Evolutionary conservation across 2,329 filamentous ascomycete genomes (phyloP), one percentile per base, ranked within the genome.

Genomic region (Chrysoporthe puriensis): DNA sequence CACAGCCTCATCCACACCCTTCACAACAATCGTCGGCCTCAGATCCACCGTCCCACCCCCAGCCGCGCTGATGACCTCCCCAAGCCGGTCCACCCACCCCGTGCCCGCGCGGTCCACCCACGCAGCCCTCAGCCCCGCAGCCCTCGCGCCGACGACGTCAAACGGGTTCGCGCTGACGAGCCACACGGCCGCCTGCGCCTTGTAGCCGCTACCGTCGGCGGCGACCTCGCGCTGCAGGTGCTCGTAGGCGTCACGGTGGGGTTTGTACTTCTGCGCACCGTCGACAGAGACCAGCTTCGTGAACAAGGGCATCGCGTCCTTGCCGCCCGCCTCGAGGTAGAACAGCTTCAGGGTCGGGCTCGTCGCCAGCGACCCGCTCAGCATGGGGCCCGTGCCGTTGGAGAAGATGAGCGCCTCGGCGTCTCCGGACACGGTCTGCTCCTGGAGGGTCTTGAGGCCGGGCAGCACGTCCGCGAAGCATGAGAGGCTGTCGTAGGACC

Each of bases 91-190:
- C 69, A 83, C 80, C 91, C 91, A 93, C 2, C 90, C 90, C 9
- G 77, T 81, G 0, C 85, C 85, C 16, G 75, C 77, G 36, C 91
- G 80, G 78, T 93, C 89, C 6, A 94, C 85, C 88, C 89, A 93
- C 14, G 84, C 87, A 34, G 88, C 85, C 72, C 85, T 83, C 78
- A 93, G 79, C 0, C 90, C 90, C 5, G 84, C 81, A 1, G 82
- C 81, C 69, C 82, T 83, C 0, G 90, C 88, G 0, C 91, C 91
- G 0, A 88, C 84, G 18, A 91, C 80, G 75, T 94, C 91, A 74
- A 94, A 94, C 2, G 91, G 88, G 74, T 94, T 94, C 1, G 87
- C 86, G 71, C 85, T 91, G 6, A 94, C 83, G 8, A 94, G 77
- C 89, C 90, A 93, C 16, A 93, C 81, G 7, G 66, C 56, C 2